phyloP scores from a whole-genome alignment of 257 asterid species.

The Linaria vulgaris region DNA sequence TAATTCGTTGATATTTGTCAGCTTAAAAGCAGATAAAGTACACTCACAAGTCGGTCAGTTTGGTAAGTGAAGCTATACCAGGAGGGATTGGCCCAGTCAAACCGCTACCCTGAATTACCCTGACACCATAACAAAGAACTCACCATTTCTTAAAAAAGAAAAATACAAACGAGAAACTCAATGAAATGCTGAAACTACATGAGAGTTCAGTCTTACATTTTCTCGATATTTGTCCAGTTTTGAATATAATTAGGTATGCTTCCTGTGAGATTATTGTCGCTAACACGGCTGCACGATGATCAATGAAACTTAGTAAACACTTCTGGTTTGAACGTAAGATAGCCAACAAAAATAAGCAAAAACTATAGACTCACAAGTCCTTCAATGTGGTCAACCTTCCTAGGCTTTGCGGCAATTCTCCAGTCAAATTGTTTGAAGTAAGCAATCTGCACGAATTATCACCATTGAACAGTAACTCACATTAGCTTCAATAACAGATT shows the following conservation, averaged over 20 bases:
- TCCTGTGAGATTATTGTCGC: constrained; percentile 64
- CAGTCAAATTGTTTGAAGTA: constrained; percentile 66
- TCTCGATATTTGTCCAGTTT: constrained; percentile 50
- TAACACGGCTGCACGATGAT: constrained; percentile 56
- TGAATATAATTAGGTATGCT: constrained; percentile 54
- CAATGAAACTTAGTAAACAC: background rate
- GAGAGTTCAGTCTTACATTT: constrained; percentile 42
- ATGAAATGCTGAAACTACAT: background rate
- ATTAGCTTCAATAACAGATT: constrained; percentile 10
- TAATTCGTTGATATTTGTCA: background rate
- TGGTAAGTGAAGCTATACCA: constrained; percentile 54
- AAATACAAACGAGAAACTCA: background rate
- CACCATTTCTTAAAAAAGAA: no score
- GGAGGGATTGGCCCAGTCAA: constrained; percentile 64
- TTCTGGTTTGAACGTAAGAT: background rate
- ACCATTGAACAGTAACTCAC: background rate
- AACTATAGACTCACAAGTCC: constrained; percentile 53
- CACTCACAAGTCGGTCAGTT: constrained; percentile 64
- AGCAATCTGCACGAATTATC: constrained; percentile 36
- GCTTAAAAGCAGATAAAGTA: background rate
- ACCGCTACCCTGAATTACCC: constrained; percentile 70
- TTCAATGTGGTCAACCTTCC: constrained; percentile 52
- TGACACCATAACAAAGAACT: constrained; percentile 22
- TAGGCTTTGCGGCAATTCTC: constrained; percentile 50
- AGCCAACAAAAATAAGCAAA: background rate